These are phyloP conservation scores for Allantophomopsis lycopodina DNA, from an alignment of 2,329 filamentous ascomycete genomes.

Conservation along the genomic window DNA sequence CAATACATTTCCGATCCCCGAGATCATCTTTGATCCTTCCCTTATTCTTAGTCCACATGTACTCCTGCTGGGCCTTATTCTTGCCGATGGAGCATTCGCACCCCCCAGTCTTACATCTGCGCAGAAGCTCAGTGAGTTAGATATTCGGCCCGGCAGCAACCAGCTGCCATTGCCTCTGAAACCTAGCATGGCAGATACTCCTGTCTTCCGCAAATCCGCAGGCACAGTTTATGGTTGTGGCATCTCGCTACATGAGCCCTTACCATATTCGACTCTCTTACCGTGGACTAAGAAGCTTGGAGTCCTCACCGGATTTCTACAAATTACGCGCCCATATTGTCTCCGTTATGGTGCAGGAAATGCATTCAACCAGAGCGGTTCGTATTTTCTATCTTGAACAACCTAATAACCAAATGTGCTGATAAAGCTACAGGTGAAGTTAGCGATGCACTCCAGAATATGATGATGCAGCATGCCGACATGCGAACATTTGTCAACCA, in stretches of 20 bases:
- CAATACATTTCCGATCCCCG: slow-evolving; percentile 19
- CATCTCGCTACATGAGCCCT: slow-evolving; percentile 8
- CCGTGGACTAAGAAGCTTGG: slow-evolving; percentile 8
- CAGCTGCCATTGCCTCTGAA: slow-evolving; percentile 10
- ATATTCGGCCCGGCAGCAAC: slow-evolving; percentile 14
- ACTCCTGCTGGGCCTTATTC: slow-evolving; percentile 18
- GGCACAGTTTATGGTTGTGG: slow-evolving; percentile 7
- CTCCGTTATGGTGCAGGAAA: slow-evolving; percentile 11
- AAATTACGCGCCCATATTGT: slow-evolving; percentile 8
- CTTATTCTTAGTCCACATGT: slow-evolving; percentile 22
- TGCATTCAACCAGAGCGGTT: slow-evolving; percentile 9
- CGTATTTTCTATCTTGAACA: slow-evolving; percentile 1
- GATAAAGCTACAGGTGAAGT: neutral
- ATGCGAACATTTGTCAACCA: slow-evolving; percentile 2
- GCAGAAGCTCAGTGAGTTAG: slow-evolving; percentile 9
- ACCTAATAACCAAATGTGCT: neutral
- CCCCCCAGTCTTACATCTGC: slow-evolving; percentile 12
- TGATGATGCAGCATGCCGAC: slow-evolving; percentile 2
- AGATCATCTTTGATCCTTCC: slow-evolving; percentile 21
- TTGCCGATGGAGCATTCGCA: slow-evolving; percentile 12
- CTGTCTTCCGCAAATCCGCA: slow-evolving; percentile 12
- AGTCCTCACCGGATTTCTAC: slow-evolving; percentile 7
- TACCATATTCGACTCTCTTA: slow-evolving; percentile 10
- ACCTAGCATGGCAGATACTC: slow-evolving; percentile 9
- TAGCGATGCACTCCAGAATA: slow-evolving; percentile 1